Percentiles rank a stretch among this genome's conserved stretches.
These are phyloP conservation scores for Fragaria ananassa DNA, from an alignment of 306 rosid genomes.

Conservation along the genomic window DNA sequence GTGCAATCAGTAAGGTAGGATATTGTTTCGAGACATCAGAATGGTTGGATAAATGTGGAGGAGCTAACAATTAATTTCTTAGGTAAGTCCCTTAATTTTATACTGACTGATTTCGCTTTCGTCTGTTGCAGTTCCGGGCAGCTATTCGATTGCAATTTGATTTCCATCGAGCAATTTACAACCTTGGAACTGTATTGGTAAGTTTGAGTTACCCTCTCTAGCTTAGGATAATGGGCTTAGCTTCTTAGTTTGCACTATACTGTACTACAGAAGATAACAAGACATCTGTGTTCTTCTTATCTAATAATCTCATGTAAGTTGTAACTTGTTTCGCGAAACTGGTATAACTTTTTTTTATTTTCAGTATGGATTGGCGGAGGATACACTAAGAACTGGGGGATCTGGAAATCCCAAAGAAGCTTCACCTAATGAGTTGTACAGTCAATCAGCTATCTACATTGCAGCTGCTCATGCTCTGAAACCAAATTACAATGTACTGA, in stretches of 20 bases:
- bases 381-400: conserved; percentile 91
- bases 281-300: conserved; percentile 20
- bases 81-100: conserved; percentile 3
- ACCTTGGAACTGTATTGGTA: conserved; percentile 98
- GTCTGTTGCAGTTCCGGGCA: conserved; percentile 83
- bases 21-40: conserved; percentile 20
- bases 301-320: conserved; percentile 10
- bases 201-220: conserved; percentile 34
- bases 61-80: conserved; percentile 20
- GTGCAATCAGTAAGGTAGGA: conserved; percentile 91
- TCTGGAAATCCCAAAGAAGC: conserved; percentile 59
- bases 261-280: background rate
- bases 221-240: conserved; percentile 15
- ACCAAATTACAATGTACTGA: conserved; percentile 83
- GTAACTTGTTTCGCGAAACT: conserved; percentile 4
- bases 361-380: conserved; percentile 99
- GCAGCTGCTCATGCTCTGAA: conserved; percentile 99
- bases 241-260: conserved; percentile 4
- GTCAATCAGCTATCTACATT: conserved; percentile 98
- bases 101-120: conserved; percentile 24
- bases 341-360: conserved; percentile 16
- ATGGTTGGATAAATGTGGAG: conserved; percentile 10
- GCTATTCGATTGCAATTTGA: conserved; percentile 98
- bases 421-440: conserved; percentile 87
- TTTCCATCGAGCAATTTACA: conserved; percentile 98